Evolutionary conservation across 768 basidiomycete species (phyloP).

Genomic region (Pleurotus platypus): DNA sequence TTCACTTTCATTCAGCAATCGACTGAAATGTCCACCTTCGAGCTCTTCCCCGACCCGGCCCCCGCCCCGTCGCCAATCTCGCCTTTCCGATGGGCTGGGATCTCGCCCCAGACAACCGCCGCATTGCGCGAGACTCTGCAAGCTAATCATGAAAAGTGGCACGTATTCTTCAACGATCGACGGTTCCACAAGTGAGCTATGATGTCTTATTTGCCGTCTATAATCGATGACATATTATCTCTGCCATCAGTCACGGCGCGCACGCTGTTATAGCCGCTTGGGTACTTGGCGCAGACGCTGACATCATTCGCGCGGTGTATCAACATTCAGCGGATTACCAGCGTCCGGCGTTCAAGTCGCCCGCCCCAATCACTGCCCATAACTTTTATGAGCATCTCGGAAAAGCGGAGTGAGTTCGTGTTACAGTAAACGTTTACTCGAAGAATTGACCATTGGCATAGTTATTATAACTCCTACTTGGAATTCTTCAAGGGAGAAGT

Average conservation of each 20-base stretch:
- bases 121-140: slow-evolving; percentile 36
- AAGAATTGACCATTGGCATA: slow-evolving; percentile 16
- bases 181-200: slow-evolving; percentile 31
- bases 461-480: slow-evolving; percentile 59
- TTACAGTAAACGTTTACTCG: background rate
- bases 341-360: slow-evolving; percentile 36
- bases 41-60: slow-evolving; percentile 16
- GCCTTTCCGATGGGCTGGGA: slow-evolving; percentile 31
- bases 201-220: slow-evolving; percentile 1
- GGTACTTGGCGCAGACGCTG: slow-evolving; percentile 49
- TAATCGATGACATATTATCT: slow-evolving; percentile 28
- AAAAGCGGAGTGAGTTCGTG: slow-evolving; percentile 42
- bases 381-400: slow-evolving; percentile 58
- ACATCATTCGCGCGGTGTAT: slow-evolving; percentile 35
- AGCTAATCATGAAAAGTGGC: slow-evolving; percentile 50
- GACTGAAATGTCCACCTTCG: slow-evolving; percentile 2
- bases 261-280: slow-evolving; percentile 60
- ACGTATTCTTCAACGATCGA: slow-evolving; percentile 48
- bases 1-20: too few species aligned
- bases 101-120: slow-evolving; percentile 32
- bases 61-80: slow-evolving; percentile 19
- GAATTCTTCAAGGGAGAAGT: slow-evolving; percentile 47
- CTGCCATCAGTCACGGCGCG: slow-evolving; percentile 39
- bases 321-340: slow-evolving; percentile 31
- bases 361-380: slow-evolving; percentile 36